Evolutionary conservation across 805 yeast species (phyloP), one percentile per base, ranked within the genome.

Genomic region (Torulaspora microellipsoides): DNA sequence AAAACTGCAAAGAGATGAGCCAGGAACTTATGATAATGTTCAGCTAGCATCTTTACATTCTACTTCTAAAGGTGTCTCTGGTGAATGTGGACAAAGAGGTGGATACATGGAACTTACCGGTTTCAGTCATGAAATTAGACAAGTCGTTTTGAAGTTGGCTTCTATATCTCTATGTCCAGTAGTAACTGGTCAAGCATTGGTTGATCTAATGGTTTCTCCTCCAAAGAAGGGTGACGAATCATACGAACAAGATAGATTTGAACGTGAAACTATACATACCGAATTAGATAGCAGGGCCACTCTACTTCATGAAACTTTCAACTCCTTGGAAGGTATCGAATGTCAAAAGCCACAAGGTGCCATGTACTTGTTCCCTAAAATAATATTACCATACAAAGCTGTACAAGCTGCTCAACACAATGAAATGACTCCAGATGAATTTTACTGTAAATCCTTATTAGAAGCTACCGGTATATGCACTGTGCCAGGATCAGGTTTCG

Each of bases 11-110:
- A 67, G 66, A 32, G 69, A 76, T 43, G 73, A 75, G 10, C 71
- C 72, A 17, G 81, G 81, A 15, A 55, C 65, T 27, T 91, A 79
- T 64, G 75, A 76, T 38, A 71, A 79, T 48, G 91, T 93, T 31
- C 95, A 88, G 63, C 74, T 93, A 46, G 97, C 95, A 2, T 90
- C 98, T 1, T 71, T 93, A 54, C 98, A 93, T 66, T 89, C 98
- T n/a, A 88, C 95, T 34, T 91, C 98, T 10, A 93, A 93, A 68
- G 99, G 99, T 65, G 88, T 89, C 55, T 77, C 88, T 50, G 99
- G 99, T 50, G 99, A 93, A 69, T 93, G 99, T 75, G 99, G 99
- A 48, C 99, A 93, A 71, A 81, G 99, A 69, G 99, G 98, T 57
- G 99, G 99, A 5, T 93, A 90, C 72, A 85, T 93, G 93, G 99